Evolutionary conservation across 129 eudicot genomes (phyloP).

Genomic region (Artemisia argyi): DNA sequence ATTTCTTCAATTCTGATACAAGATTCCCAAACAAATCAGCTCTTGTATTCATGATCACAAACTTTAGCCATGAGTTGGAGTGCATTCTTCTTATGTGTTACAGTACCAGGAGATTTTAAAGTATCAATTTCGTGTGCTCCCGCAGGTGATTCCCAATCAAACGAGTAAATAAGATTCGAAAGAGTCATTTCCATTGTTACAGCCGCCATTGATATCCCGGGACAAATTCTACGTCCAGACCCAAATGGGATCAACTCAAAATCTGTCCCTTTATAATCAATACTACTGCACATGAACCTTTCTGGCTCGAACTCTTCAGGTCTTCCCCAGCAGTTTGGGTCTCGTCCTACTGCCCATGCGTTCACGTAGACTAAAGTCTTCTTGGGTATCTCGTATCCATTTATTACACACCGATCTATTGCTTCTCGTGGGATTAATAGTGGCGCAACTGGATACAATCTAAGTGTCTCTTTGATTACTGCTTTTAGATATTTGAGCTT

Average conservation of each 20-base stretch:
- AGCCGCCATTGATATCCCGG: constrained; percentile 31
- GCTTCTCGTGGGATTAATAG: constrained; percentile 37
- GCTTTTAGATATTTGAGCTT: constrained; percentile 35
- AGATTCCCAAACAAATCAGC: no score
- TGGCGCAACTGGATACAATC: constrained; percentile 34
- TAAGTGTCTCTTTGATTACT: constrained; percentile 30
- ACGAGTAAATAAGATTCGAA: constrained; percentile 29
- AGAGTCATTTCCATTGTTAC: constrained; percentile 24
- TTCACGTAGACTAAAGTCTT: constrained; percentile 28
- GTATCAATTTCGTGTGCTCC: no score
- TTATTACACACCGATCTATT: background rate
- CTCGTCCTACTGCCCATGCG: constrained; percentile 37
- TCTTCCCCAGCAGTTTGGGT: constrained; percentile 32
- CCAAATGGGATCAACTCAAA: constrained; percentile 36
- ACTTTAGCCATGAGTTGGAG: no score
- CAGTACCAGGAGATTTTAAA: no score
- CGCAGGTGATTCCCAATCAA: constrained; percentile 26
- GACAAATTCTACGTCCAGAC: constrained; percentile 31
- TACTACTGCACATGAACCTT: constrained; percentile 24
- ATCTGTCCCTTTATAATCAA: constrained; percentile 30
- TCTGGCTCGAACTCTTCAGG: constrained; percentile 25
- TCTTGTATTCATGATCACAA: no score
- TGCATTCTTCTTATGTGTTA: no score
- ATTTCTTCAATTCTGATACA: no score
- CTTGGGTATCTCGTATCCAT: constrained; percentile 26